phyloP scores from a whole-genome alignment of 1,284 basidiomycete species.

The Chiua sp. region DNA sequence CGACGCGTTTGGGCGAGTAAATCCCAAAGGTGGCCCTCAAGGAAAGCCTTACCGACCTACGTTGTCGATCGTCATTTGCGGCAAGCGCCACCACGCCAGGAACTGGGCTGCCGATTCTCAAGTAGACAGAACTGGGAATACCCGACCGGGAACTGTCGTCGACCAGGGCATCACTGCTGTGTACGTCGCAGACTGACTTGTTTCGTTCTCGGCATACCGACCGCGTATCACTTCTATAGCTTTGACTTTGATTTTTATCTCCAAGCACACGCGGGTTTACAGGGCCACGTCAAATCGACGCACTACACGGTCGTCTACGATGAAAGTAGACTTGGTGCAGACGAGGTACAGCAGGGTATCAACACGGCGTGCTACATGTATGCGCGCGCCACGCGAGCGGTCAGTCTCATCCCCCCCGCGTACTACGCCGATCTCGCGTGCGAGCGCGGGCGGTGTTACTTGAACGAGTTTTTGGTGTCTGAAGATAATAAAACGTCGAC shows the following conservation, averaged over 20 bases:
- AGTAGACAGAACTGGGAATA: conserved; percentile 70
- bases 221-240: conserved; percentile 31
- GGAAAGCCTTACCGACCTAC: conserved; percentile 59
- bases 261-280: conserved; percentile 63
- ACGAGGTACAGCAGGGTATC: conserved; percentile 72
- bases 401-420: conserved; percentile 75
- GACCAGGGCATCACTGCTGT: conserved; percentile 76
- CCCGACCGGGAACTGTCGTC: conserved; percentile 74
- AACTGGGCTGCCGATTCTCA: conserved; percentile 59
- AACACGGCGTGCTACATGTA: conserved; percentile 71
- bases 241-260: conserved; percentile 82
- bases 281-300: conserved; percentile 56
- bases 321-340: conserved; percentile 65
- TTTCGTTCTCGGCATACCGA: background rate
- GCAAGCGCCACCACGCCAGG: conserved; percentile 79
- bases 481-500: conserved; percentile 50
- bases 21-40: conserved; percentile 27
- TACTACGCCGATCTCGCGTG: conserved; percentile 82
- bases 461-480: conserved; percentile 65
- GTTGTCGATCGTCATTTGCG: conserved; percentile 77
- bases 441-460: conserved; percentile 71
- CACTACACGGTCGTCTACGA: conserved; percentile 80
- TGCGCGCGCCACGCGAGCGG: conserved; percentile 77
- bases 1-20: conserved; percentile 62
- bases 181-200: conserved; percentile 41